Evolutionary conservation across 768 basidiomycete species (phyloP).

Genomic region (Naematelia encephala): DNA sequence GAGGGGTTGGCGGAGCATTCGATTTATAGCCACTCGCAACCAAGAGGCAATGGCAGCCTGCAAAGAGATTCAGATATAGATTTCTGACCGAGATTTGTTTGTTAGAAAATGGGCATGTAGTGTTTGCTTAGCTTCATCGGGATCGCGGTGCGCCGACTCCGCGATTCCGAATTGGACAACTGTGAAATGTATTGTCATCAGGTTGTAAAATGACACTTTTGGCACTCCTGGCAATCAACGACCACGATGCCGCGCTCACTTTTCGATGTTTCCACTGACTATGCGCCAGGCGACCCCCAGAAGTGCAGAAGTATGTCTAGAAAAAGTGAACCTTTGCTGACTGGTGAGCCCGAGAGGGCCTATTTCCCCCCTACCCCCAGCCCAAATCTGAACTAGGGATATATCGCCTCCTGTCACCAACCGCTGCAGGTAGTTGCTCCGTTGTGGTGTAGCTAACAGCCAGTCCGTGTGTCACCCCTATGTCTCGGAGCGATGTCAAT

Average conservation of each 20-base stretch:
- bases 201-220: background rate
- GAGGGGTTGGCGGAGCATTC: background rate
- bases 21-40: background rate
- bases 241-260: background rate
- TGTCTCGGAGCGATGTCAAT: conserved; percentile 53
- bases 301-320: background rate
- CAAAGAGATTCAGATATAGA: background rate
- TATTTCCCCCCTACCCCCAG: conserved; percentile 15
- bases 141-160: background rate
- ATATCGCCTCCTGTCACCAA: conserved; percentile 49
- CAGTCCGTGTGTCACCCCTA: conserved; percentile 52
- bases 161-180: background rate
- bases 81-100: background rate
- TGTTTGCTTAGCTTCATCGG: background rate
- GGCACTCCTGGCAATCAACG: background rate
- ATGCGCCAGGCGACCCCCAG: background rate
- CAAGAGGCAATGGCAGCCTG: background rate
- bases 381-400: conserved; percentile 25
- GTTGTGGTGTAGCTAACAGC: background rate
- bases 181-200: background rate
- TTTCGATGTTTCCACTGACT: background rate
- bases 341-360: background rate
- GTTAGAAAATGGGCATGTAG: background rate
- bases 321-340: background rate
- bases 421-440: conserved; percentile 37